Evolutionary conservation across 75 land plant species (phyloP), one percentile per base, ranked within the genome.

Genomic region (Larix kaempferi): DNA sequence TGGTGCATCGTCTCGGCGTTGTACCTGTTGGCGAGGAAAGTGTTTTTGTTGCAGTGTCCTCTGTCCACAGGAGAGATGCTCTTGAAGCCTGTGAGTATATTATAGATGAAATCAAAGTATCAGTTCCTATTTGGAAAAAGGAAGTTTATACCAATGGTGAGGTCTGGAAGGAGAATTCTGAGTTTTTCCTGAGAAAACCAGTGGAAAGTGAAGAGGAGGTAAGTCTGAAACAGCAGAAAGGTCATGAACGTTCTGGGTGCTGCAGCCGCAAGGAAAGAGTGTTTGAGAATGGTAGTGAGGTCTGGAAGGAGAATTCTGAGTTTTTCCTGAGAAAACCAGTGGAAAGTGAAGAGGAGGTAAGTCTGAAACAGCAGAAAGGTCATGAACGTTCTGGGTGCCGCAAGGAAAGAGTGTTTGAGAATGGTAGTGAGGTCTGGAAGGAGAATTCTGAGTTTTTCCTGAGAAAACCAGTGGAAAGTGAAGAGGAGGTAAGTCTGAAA

Each of bases 371-470:
- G n/a, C n/a, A n/a, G n/a, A n/a, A n/a, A n/a, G n/a, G n/a, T n/a
- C n/a, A n/a, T n/a, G n/a, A n/a, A n/a, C n/a, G n/a, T n/a, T n/a
- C n/a, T n/a, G n/a, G n/a, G n/a, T n/a, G n/a, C n/a, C n/a, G n/a
- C n/a, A n/a, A n/a, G n/a, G n/a, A n/a, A n/a, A n/a, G n/a, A n/a
- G n/a, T n/a, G n/a, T n/a, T n/a, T n/a, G n/a, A n/a, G n/a, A n/a
- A n/a, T n/a, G n/a, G n/a, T 78, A 92, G 98, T 17, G 94, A 93
- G 85, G 90, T 90, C n/a, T 95, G 98, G 98, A 95, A 95, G 89
- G 94, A 95, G 86, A 95, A 95, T 77, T 75, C 83, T 13, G 98
- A 93, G 85, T 95, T 95, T 62, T 52, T 88, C 52, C 81, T 81
- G 75, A 75, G 82, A 80, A 80, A 67, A 57, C 21, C 56, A 7